Percentiles rank a stretch among this genome's conserved stretches.
Conservation (phyloP, 1,139 yeast genomes). For the Blastobotrys ciferrii region DNA sequence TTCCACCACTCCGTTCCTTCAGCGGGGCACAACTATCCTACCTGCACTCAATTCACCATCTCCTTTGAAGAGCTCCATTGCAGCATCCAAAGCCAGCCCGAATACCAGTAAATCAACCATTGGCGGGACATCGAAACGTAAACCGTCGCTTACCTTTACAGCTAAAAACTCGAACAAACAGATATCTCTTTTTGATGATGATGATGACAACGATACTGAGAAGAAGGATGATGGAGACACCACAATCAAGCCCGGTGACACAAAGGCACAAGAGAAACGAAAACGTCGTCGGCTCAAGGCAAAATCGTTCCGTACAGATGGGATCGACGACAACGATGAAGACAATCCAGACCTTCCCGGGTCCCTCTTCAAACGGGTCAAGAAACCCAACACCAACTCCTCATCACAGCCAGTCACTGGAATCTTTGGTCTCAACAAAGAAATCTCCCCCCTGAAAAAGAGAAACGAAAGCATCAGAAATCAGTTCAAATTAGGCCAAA, state of each 20-base stretch:
- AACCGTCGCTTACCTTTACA: slow-evolving; percentile 15
- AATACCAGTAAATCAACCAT: not conserved
- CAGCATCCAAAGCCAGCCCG: not conserved
- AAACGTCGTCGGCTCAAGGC: slow-evolving; percentile 21
- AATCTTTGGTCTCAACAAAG: slow-evolving; percentile 14
- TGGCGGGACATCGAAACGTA: not conserved
- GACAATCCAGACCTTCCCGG: slow-evolving; percentile 25
- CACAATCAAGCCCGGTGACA: slow-evolving; percentile 2
- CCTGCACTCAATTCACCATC: slow-evolving; percentile 3
- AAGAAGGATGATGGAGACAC: slow-evolving; percentile 4
- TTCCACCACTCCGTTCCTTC: slow-evolving; percentile 20
- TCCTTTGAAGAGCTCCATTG: not conserved
- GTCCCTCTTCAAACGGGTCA: slow-evolving; percentile 26
- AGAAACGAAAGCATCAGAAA: slow-evolving; percentile 21
- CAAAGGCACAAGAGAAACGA: slow-evolving; percentile 13
- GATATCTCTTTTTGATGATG: slow-evolving; percentile 24
- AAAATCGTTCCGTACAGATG: slow-evolving; percentile 16
- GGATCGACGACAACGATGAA: slow-evolving; percentile 19
- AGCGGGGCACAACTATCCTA: slow-evolving; percentile 1
- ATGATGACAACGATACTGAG: slow-evolving; percentile 15
- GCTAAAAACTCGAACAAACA: slow-evolving; percentile 23
- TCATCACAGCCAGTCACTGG: slow-evolving; percentile 2
- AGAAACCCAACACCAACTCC: slow-evolving; percentile 1
- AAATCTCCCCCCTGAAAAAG: slow-evolving; percentile 25
- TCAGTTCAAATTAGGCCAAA: slow-evolving; percentile 18